Conservation (phyloP, 1,284 basidiomycete genomes). For the Microbotryomycetes sp. region DNA sequence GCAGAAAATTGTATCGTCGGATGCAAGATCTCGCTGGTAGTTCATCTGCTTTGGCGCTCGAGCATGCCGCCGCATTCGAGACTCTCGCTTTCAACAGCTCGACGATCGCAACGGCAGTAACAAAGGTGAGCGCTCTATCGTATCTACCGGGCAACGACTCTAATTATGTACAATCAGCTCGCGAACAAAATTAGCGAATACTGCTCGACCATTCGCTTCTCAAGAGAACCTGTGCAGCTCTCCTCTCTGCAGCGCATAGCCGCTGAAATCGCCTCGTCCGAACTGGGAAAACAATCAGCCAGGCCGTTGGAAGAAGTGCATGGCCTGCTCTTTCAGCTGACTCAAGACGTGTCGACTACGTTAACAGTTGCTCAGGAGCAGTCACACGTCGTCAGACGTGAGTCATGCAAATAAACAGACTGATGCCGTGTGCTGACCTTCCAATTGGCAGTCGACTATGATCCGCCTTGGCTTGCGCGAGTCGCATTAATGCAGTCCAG, state of each 20-base stretch:
- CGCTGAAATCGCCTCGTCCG: constrained; percentile 61
- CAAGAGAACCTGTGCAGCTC: constrained; percentile 69
- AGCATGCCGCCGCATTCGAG: constrained; percentile 63
- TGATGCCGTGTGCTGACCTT: not conserved
- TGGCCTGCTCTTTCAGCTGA: constrained; percentile 59
- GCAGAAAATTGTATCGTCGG: constrained; percentile 74
- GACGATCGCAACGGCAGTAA: constrained; percentile 73
- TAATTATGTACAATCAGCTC: constrained; percentile 48
- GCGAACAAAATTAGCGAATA: constrained; percentile 79
- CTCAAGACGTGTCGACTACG: constrained; percentile 60
- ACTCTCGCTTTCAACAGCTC: constrained; percentile 59
- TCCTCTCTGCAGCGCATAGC: constrained; percentile 62
- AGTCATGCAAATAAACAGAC: constrained; percentile 34
- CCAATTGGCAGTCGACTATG: constrained; percentile 54
- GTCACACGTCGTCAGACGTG: constrained; percentile 72
- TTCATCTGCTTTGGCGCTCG: constrained; percentile 60
- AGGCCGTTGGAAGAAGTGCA: constrained; percentile 60
- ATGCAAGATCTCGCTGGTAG: constrained; percentile 69
- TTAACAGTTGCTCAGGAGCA: constrained; percentile 63
- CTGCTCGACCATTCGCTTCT: constrained; percentile 61
- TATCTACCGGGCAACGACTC: not conserved
- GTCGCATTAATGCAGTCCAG: constrained; percentile 77
- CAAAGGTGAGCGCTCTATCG: constrained; percentile 53
- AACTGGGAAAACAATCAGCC: constrained; percentile 58
- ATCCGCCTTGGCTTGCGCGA: constrained; percentile 81